Evolutionary conservation across 768 basidiomycete species (phyloP), one percentile per base, ranked within the genome.

Genomic region (Leccinum incarnatum): DNA sequence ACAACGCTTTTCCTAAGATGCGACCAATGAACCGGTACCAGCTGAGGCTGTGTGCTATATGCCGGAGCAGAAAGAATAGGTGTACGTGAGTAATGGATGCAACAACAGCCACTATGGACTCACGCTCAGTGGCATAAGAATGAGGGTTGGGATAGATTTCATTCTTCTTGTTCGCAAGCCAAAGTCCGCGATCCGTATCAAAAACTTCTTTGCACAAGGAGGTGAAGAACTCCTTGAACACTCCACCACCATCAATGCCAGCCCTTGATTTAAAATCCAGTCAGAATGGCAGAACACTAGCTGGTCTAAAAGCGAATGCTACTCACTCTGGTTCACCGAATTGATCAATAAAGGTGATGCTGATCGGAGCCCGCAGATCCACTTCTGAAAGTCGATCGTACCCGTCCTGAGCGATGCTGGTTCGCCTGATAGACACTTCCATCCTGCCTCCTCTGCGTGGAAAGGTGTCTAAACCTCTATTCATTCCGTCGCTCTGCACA

Each of bases 181-280:
- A 99, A 5, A 99, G 76, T 10, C 97, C 97, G 5, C 94, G 86
- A 67, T 98, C 86, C 2, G 91, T 89, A 67, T 99, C 94, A 61
- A 99, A 98, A 0, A 91, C 96, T 70, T 98, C 96, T 67, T 90
- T 94, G 57, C 87, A 88, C 17, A 99, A 73, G 14, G 89, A 92
- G 2, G 95, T 99, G 67, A 98, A 83, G 65, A 98, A 97, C 72
- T 98, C 97, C 71, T 98, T 99, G 79, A 97, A 98, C 5, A 98
- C 87, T 0, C 97, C 97, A 2, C 97, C 95, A 2, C 96, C 95
- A 62, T 98, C 96, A 32, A 98, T 96, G 0, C 95, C 96, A 17
- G 88, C 86, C 71, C 90, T 91, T 47, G 2, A 48, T 49, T 42
- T 12, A 19, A 2, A 30, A 32, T 3, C 4, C 11, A 9, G 46